Evolutionary conservation across 805 yeast genomes (phyloP), one percentile per base, ranked within the genome.

Genomic region (Candida insectorum): DNA sequence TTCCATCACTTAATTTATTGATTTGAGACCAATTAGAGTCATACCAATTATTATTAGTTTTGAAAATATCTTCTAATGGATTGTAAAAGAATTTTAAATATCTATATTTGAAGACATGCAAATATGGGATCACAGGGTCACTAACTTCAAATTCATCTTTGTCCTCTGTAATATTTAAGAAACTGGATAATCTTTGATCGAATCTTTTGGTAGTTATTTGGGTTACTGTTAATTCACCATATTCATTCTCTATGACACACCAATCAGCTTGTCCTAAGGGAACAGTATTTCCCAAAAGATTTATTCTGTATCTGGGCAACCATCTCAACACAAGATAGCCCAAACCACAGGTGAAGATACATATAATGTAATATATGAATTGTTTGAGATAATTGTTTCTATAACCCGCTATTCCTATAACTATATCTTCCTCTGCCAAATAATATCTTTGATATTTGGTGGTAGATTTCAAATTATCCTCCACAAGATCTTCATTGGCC

Each of bases 361-460:
- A 81, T 2, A 83, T 37, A 0, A 73, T 10, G 39, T 75, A 71
- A 52, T 81, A 88, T 1, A 72, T 11, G 0, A 62, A 24, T 4
- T 59, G 48, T 40, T 79, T 75, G 44, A 69, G 34, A 30, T 51
- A 51, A 9, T 80, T 73, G 11, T 79, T 75, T 34, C 58, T 58
- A 56, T 85, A 93, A 4, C 97, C 97, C 0, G 97, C 98, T 41
- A 93, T 84, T 41, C 95, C 96, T 39, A 93, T 75, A 9, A 91
- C 91, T 50, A 93, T 65, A 63, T 93, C 99, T 54, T 93, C 98
- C 56, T 93, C 97, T 0, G 96, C 89, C 41, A 93, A 75, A 56
- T 91, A 93, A 56, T 85, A 87, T 37, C 96, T 71, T 59, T 93
- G 99, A 44, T 69, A 72, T 35, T 63, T 64, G 31, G 32, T 30